Percentiles rank a stretch among this genome's conserved stretches.
Conservation (phyloP, 176 grass and related monocot genomes). For the Thalia dealbata region DNA sequence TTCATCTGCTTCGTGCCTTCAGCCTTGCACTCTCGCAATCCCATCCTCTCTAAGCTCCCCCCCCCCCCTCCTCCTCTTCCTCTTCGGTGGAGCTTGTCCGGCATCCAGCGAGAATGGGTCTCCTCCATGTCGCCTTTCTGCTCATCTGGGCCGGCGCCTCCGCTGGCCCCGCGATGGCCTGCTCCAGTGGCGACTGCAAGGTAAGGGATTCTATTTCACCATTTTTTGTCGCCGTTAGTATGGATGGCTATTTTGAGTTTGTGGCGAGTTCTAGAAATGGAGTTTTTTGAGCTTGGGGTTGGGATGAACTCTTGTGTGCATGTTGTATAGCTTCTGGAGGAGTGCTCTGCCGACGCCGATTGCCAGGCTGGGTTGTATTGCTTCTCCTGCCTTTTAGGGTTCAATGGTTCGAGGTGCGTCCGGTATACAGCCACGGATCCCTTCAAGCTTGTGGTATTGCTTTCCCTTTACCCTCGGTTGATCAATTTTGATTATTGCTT, state of each 20-base stretch:
- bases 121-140: not conserved
- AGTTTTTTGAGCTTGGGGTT: not conserved
- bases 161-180: slow-evolving; percentile 18
- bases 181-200: slow-evolving; percentile 34
- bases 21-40: too few relatives aligned
- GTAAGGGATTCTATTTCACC: slow-evolving; percentile 1
- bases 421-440: slow-evolving; percentile 44
- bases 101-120: not conserved
- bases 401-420: slow-evolving; percentile 57
- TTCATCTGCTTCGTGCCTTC: too few relatives aligned
- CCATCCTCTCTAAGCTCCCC: too few relatives aligned
- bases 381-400: slow-evolving; percentile 54
- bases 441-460: slow-evolving; percentile 61
- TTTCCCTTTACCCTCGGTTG: not conserved
- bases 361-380: slow-evolving; percentile 79
- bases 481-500: not conserved
- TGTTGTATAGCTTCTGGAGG: slow-evolving; percentile 35
- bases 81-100: too few relatives aligned
- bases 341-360: slow-evolving; percentile 42
- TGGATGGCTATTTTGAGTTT: not conserved
- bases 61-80: too few relatives aligned
- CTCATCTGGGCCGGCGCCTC: slow-evolving; percentile 21
- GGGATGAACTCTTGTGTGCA: not conserved
- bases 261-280: not conserved
- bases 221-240: not conserved